Evolutionary conservation across 225 moss, liverwort and hornwort genomes (phyloP), one percentile per base, ranked within the genome.

Genomic region (Thuidium tamariscinum): DNA sequence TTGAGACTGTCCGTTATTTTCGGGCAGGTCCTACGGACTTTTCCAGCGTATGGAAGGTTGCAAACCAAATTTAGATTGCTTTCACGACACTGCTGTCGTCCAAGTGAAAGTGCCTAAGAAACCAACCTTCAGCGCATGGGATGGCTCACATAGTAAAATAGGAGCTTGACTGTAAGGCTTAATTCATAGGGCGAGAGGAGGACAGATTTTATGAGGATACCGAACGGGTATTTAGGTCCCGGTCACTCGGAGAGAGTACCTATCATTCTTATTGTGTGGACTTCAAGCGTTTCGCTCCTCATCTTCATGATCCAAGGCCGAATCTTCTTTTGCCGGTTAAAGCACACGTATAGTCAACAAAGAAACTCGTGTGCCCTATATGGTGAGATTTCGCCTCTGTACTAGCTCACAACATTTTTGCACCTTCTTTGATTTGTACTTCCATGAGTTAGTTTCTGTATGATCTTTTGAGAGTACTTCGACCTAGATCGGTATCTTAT

Each of bases 1-100:
- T 90, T 88, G 75, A 88, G 88, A 82, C 86, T 92, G 90, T n/a
- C 90, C 82, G 82, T 81, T 67, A 90, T 77, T 88, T 65, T 86
- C 27, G 65, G 90, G 90, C 92, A 90, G 78, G 63, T 88, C 86
- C 88, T 77, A 62, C 78, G 56, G 88, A 84, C 74, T 74, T 76
- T 80, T 86, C 86, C 88, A 79, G 84, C 73, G 81, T 77, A 34
- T 39, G 74, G 69, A 83, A 82, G 87, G 88, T 88, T 92, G 82
- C 82, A 73, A 82, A 73, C 77, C 70, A 61, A 82, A n/a, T 87
- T 86, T 88, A 74, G 62, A 61, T 84, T 74, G 68, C 74, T 88
- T 83, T 86, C 84, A 75, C 84, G 82, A 66, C 68, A 49, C 57
- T 26, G 34, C 72, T 83, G 63, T 48, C 56, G 57, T 80, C 52